Conservation (phyloP, 2,329 filamentous ascomycete species). For the Coleophoma cylindrospora region DNA sequence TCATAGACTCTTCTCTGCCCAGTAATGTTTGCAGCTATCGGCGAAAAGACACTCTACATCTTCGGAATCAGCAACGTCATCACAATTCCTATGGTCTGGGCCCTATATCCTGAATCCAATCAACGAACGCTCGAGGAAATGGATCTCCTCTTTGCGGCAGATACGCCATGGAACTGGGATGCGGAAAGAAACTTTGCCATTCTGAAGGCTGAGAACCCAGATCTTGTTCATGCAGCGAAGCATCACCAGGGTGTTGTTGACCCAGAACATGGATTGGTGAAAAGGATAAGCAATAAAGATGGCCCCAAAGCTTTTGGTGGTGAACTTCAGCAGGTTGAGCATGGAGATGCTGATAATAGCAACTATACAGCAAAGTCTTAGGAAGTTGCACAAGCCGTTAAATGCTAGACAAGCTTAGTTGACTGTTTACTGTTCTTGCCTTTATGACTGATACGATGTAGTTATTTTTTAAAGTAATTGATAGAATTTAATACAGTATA, state of each 20-base stretch:
- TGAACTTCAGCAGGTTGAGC: not conserved
- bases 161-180: constrained; percentile 66
- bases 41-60: constrained; percentile 69
- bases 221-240: constrained; percentile 32
- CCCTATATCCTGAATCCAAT: constrained; percentile 69
- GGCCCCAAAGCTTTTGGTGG: not conserved
- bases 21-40: constrained; percentile 46
- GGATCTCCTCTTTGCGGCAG: constrained; percentile 64
- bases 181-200: constrained; percentile 59
- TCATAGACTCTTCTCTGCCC: constrained; percentile 29
- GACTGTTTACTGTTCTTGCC: too few species aligned
- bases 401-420: too few species aligned
- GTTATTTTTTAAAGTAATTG: too few species aligned
- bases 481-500: too few species aligned
- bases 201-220: constrained; percentile 57
- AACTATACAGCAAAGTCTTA: too few species aligned
- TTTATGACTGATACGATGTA: too few species aligned
- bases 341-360: not conserved
- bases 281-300: not conserved
- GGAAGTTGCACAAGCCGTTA: too few species aligned
- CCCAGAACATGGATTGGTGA: not conserved
- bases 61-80: constrained; percentile 65
- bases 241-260: not conserved
- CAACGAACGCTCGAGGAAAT: constrained; percentile 73
- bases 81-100: constrained; percentile 61